A percentile compares a stretch with the other conserved stretches of the same genome.
Conservation (phyloP, 345 rosid genomes). For the Cardamine resedifolia region DNA sequence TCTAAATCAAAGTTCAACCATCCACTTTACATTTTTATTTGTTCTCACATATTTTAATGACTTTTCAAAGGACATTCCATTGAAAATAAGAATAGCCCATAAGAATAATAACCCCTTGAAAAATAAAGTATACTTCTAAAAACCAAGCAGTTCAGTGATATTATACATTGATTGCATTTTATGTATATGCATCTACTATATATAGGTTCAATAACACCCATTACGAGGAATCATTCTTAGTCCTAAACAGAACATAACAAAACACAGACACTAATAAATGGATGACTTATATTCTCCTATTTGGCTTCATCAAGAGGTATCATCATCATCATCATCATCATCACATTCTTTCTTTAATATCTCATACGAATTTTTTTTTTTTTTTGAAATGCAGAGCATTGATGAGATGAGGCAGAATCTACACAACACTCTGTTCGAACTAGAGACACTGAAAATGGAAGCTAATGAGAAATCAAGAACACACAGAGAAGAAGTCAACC, state of each 20-base stretch:
- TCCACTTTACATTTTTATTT: neutral
- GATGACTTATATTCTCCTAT: constrained; percentile 22
- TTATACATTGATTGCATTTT: neutral
- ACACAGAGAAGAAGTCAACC: constrained; percentile 48
- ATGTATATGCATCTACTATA: neutral
- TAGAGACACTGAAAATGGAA: constrained; percentile 61
- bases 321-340: neutral
- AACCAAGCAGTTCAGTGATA: neutral
- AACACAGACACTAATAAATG: constrained; percentile 15
- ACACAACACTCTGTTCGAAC: constrained; percentile 51
- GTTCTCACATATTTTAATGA: neutral
- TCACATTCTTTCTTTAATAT: neutral
- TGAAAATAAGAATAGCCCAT: too few relatives aligned
- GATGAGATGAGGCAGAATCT: constrained; percentile 65
- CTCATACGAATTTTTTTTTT: neutral
- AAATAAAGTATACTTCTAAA: neutral
- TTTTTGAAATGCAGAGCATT: constrained; percentile 43
- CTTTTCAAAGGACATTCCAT: neutral
- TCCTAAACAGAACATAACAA: constrained; percentile 27
- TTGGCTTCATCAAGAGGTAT: constrained; percentile 38
- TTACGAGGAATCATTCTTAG: neutral
- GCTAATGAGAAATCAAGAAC: constrained; percentile 54
- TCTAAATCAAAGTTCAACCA: constrained; percentile 9
- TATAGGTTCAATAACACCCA: constrained; percentile 3
- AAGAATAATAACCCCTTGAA: neutral